Evolutionary conservation across 805 yeast species (phyloP).

Genomic region (Scheffersomyces lignosus): DNA sequence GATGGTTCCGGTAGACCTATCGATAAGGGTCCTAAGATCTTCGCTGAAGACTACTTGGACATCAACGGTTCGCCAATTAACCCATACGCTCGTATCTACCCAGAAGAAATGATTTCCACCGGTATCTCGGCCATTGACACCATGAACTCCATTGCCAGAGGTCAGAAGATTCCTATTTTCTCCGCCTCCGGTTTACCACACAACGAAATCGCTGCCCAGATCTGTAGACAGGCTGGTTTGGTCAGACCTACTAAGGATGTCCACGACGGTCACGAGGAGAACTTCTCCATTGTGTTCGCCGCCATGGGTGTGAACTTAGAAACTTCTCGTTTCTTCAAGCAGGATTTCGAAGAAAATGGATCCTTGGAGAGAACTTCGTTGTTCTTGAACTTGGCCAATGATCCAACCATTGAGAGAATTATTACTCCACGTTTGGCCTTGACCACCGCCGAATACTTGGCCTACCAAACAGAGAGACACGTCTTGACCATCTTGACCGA

Average conservation of each 20-base stretch:
- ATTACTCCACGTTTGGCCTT: slow-evolving; percentile 98
- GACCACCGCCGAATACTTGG: slow-evolving; percentile 97
- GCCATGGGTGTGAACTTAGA: slow-evolving; percentile 99
- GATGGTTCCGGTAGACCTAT: slow-evolving; percentile 99
- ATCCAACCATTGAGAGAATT: slow-evolving; percentile 99
- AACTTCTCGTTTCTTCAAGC: slow-evolving; percentile 97
- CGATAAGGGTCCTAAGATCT: slow-evolving; percentile 96
- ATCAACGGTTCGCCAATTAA: slow-evolving; percentile 99
- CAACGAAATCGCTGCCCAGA: slow-evolving; percentile 99
- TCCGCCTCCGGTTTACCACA: slow-evolving; percentile 99
- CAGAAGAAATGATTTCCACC: slow-evolving; percentile 99
- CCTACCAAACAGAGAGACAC: slow-evolving; percentile 99
- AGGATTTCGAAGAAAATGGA: slow-evolving; percentile 99
- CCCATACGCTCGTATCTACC: slow-evolving; percentile 97
- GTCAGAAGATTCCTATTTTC: slow-evolving; percentile 98
- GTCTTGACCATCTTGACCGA: slow-evolving; percentile 97
- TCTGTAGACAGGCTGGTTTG: slow-evolving; percentile 98
- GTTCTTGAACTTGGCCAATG: slow-evolving; percentile 96
- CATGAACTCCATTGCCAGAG: slow-evolving; percentile 99
- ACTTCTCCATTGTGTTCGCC: slow-evolving; percentile 97
- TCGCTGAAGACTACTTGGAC: slow-evolving; percentile 98
- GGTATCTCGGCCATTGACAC: slow-evolving; percentile 99
- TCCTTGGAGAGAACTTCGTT: slow-evolving; percentile 96
- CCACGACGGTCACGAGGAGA: slow-evolving; percentile 99
- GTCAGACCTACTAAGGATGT: slow-evolving; percentile 99